Percentiles rank a stretch among this genome's conserved stretches.
Conservation (phyloP, 2,329 filamentous ascomycete genomes). For the Simplicillium aogashimaense region DNA sequence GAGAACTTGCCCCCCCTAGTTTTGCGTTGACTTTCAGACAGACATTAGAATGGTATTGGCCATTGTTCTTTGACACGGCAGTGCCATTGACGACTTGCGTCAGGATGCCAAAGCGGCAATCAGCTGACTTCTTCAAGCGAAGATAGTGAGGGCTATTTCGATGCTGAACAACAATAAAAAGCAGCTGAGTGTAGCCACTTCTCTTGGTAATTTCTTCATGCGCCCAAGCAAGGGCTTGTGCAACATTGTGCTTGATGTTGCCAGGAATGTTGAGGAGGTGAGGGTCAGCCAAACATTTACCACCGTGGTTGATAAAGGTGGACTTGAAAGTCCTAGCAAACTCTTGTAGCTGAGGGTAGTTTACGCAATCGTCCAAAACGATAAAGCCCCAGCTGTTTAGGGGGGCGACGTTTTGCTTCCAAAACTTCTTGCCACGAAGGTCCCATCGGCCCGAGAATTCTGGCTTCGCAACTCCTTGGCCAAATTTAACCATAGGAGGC, state of each 20-base stretch:
- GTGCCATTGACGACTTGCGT: slow-evolving; percentile 70
- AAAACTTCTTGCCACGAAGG: slow-evolving; percentile 68
- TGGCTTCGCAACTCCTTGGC: slow-evolving; percentile 46
- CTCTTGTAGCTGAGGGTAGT: slow-evolving; percentile 20
- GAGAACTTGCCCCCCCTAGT: slow-evolving; percentile 70
- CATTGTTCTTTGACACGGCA: slow-evolving; percentile 59
- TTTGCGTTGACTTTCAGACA: slow-evolving; percentile 97
- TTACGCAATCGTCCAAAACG: slow-evolving; percentile 46
- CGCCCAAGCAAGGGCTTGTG: slow-evolving; percentile 36
- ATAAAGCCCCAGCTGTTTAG: slow-evolving; percentile 70
- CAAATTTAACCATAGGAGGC: slow-evolving; percentile 63
- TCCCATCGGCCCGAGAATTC: slow-evolving; percentile 73
- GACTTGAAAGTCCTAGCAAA: slow-evolving; percentile 32
- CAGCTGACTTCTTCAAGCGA: slow-evolving; percentile 79
- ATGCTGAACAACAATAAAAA: slow-evolving; percentile 68
- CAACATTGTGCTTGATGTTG: slow-evolving; percentile 27
- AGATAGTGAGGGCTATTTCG: slow-evolving; percentile 67
- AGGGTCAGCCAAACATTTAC: slow-evolving; percentile 25
- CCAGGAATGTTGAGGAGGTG: slow-evolving; percentile 22
- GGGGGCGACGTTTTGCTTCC: slow-evolving; percentile 48
- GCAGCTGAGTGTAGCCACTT: slow-evolving; percentile 55
- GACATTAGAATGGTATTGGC: slow-evolving; percentile 88
- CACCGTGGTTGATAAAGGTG: slow-evolving; percentile 40
- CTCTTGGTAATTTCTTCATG: slow-evolving; percentile 40
- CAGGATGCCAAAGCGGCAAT: slow-evolving; percentile 74